Base-by-base conservation (phyloP, 1,139 yeast genomes). In the Martiniozyma asiatica region DNA sequence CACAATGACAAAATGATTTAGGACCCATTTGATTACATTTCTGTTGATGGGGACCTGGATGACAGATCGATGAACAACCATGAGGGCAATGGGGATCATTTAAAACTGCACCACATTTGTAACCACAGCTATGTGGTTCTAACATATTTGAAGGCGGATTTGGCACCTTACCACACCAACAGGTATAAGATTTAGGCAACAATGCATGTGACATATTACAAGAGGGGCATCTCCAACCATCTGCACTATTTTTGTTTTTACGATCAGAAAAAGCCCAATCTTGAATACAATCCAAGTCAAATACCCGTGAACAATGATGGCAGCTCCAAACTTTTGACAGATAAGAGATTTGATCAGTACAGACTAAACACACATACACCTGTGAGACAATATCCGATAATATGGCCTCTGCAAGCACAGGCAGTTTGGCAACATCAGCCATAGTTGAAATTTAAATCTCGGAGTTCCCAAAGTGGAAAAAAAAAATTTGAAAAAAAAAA, bases 141-240 rank as follows among this genome's bases (percentile, higher is more conserved):
- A 75, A 55, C 10, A 65, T 59, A 43, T 77, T 74, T 4, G 63
- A 56, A 12, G 55, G 59, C 0, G 96, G 96, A 40, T 80, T 70
- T 13, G 68, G 58, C 3, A 67, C 68, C 45, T 80, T 77, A 2
- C 89, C 87, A 60, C 96, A 85, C 97, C 97, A 85, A 50, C 97
- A 85, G 1, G 79, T 70, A 50, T 79, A 78, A 29, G 62, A 61
- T 21, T 58, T 54, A 0, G 92, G 92, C 4, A 74, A 59, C 35
- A 59, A 61, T 11, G 51, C 52, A 31, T 66, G 66, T 20, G 62
- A 66, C 9, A 61, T 56, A 44, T 77, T 81, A 54, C 97, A 85
- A 12, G 85, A 70, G 1, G 96, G 96, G 51, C 97, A 85, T 45
- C 87, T 65, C 96, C 96, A 85, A 25, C 63, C 61, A n/a, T n/a